Base-by-base conservation (phyloP, 1,139 yeast species). In the Chernovozyma aurita region DNA sequence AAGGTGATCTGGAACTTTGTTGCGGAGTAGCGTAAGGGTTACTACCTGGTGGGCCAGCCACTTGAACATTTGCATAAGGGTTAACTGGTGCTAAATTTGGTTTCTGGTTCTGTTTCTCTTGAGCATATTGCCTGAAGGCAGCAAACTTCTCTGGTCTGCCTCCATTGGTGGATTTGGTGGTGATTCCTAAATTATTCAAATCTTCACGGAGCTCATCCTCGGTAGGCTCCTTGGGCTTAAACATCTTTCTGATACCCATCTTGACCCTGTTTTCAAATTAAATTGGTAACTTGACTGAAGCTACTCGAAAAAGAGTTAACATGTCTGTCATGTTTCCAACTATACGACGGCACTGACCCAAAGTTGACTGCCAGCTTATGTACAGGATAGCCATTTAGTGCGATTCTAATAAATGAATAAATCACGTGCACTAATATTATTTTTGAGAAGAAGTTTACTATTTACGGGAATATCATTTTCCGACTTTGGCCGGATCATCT, bases 111-210 rank as follows among this genome's bases (percentile, higher is more conserved):
- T 64, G 61, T 33, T 66, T 50, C 33, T 77, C 78, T 44, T 70
- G 73, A 12, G 86, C 84, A 57, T 73, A 79, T 39, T 68, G 67
- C 31, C 70, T 70, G 52, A 81, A 83, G 3, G 87, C 88, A 8
- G 81, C 76, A 54, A 83, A 83, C 48, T 78, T 77, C 47, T 70
- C 77, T 45, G 65, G 70, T 46, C 73, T 66, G 33, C 50, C 59
- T 6, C 46, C 48, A 18, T 47, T 49, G 17, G 40, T 38, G 6
- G 59, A 51, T 49, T 61, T 78, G 33, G 78, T 73, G 11, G 75
- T 49, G 30, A 81, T 68, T 4, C 87, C 87, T 24, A 71, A 57
- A 26, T 65, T 65, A 45, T 66, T 65, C 52, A 82, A 60, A 30
- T 68, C 65, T 17, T 75, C 76, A 33, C 73, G 61, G 41, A 78